Evolutionary conservation across 768 basidiomycete species (phyloP).

Genomic region (Lentinula guzmanii): DNA sequence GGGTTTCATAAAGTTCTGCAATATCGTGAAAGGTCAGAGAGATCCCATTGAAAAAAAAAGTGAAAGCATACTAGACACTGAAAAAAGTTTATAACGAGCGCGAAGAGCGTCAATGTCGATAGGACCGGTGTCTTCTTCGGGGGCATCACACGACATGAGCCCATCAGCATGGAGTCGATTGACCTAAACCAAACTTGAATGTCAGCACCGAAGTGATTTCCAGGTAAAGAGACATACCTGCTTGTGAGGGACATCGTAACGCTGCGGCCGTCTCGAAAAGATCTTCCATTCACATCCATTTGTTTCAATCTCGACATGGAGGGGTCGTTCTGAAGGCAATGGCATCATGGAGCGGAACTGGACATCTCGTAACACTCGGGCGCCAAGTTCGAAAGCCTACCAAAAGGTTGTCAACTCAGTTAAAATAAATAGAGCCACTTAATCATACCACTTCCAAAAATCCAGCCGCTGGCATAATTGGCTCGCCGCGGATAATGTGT

Average conservation of each 20-base stretch:
- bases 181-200: neutral
- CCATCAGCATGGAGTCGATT: neutral
- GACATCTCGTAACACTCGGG: conserved; percentile 15
- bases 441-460: conserved; percentile 25
- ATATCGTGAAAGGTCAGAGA: no score
- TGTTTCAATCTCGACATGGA: neutral
- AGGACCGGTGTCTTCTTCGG: no score
- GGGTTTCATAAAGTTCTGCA: neutral
- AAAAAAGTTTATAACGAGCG: no score
- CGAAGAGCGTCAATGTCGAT: neutral
- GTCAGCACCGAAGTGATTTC: neutral
- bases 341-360: conserved; percentile 15
- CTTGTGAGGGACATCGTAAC: neutral
- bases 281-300: neutral
- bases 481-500: conserved; percentile 32
- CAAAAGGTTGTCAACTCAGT: neutral
- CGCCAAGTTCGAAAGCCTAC: conserved; percentile 9
- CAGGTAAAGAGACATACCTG: neutral
- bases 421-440: no score
- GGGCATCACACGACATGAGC: neutral
- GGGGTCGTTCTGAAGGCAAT: conserved; percentile 8
- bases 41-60: no score
- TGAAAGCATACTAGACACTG: no score
- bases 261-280: neutral
- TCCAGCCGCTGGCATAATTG: conserved; percentile 37